Evolutionary conservation across 768 basidiomycete species (phyloP).

Genomic region (Ramaria sp.): DNA sequence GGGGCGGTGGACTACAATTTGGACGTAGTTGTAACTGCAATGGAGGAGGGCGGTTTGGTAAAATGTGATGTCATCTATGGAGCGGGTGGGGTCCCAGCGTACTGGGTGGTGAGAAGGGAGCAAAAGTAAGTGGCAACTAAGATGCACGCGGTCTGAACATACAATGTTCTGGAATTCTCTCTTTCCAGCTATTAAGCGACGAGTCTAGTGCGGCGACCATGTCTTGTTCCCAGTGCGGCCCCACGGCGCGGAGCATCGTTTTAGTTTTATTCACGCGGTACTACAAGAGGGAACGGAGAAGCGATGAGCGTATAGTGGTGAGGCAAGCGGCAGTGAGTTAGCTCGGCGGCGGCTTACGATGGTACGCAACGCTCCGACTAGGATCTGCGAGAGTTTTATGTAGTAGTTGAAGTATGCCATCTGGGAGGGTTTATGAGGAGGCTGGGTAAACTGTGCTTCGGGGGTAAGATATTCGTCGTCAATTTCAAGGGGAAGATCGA

Average conservation of each 20-base stretch:
- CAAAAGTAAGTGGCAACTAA: neutral
- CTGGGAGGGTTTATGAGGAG: conserved; percentile 42
- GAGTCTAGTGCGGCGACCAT: conserved; percentile 58
- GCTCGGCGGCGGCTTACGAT: conserved; percentile 35
- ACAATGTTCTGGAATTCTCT: conserved; percentile 59
- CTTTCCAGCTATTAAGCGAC: conserved; percentile 63
- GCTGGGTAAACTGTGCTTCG: conserved; percentile 31
- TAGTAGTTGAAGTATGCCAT: conserved; percentile 53
- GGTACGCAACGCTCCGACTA: conserved; percentile 57
- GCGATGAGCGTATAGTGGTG: neutral
- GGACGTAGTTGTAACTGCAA: conserved; percentile 45
- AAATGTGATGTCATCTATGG: conserved; percentile 32
- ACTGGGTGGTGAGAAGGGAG: conserved; percentile 25
- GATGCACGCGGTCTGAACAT: conserved; percentile 17
- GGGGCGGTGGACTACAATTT: conserved; percentile 61
- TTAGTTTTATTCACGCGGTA: conserved; percentile 65
- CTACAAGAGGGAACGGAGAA: conserved; percentile 21
- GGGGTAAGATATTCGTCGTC: conserved; percentile 29
- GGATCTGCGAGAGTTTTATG: conserved; percentile 57
- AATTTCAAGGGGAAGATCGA: conserved; percentile 30
- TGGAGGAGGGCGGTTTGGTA: conserved; percentile 49
- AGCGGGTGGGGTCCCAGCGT: conserved; percentile 39
- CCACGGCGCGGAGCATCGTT: conserved; percentile 38
- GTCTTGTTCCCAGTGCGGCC: conserved; percentile 41
- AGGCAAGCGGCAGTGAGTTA: conserved; percentile 3